Base-by-base conservation (phyloP, 805 yeast genomes). In the Candida palmyrensis region DNA sequence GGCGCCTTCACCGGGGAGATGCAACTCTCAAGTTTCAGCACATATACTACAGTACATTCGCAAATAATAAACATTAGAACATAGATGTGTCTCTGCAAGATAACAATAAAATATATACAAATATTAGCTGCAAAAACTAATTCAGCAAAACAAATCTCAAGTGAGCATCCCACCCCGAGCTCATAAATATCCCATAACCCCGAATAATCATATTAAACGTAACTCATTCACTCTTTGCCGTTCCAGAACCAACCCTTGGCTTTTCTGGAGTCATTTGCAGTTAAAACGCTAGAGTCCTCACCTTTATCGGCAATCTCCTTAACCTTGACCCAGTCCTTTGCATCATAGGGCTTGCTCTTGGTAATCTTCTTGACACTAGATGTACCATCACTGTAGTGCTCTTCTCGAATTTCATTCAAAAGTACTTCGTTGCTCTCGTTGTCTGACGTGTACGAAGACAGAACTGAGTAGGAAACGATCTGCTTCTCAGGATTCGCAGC, bases 381-480 rank as follows among this genome's bases (percentile, higher is more conserved):
- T 2, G 64, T 60, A 18, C 72, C 72, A 39, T 66, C 68, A 18
- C 40, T 44, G 35, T 45, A 65, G 30, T 44, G 48, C 37, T 65
- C 66, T 3, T 62, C 57, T 31, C 47, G 52, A 12, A 43, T 39
- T 37, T 64, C 68, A 18, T 51, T 49, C 45, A 47, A 44, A 17
- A 51, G 48, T 3, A 57, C 43, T 37, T 52, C 56, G 32, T 63
- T 52, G 13, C 48, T 39, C 14, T 53, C 61, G 10, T 49, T 38
- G 39, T 59, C 47, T 11, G 56, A 43, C 29, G 36, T 47, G 40
- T 47, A 49, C 18, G 45, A 37, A 7, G 55, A 49, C 30, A 45
- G 43, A n/a, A 54, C 40, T 9, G 62, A 50, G 6, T 51, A 45
- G 5, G 66, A 57, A 15, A 59, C 48, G 3, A 57, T 51, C 17